Evolutionary conservation across 768 basidiomycete species (phyloP).

Genomic region (Boletellus sp.): DNA sequence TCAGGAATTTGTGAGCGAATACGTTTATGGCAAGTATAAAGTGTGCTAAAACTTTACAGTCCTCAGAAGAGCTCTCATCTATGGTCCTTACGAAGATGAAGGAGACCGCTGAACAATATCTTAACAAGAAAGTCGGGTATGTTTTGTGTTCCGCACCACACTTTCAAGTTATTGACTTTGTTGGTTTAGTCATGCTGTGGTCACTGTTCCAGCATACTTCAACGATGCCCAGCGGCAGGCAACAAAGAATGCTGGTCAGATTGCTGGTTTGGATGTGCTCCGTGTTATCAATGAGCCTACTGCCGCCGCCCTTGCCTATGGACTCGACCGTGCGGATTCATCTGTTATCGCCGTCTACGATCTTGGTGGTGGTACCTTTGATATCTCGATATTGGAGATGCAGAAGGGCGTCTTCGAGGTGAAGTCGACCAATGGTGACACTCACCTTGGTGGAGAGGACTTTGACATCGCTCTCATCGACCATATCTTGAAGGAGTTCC

Average conservation of each 20-base stretch:
- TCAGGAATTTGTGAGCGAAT: slow-evolving; percentile 66
- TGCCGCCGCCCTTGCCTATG: slow-evolving; percentile 96
- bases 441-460: slow-evolving; percentile 96
- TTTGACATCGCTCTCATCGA: slow-evolving; percentile 91
- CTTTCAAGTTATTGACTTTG: slow-evolving; percentile 3
- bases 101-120: slow-evolving; percentile 89
- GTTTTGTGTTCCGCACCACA: slow-evolving; percentile 36
- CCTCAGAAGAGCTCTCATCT: slow-evolving; percentile 80
- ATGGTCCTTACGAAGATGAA: slow-evolving; percentile 92
- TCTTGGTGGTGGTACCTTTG: slow-evolving; percentile 97
- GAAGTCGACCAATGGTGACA: slow-evolving; percentile 99
- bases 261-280: slow-evolving; percentile 95
- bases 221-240: slow-evolving; percentile 99
- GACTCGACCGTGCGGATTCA: slow-evolving; percentile 77
- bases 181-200: slow-evolving; percentile 66
- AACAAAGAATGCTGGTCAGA: slow-evolving; percentile 96
- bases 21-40: not conserved
- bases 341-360: slow-evolving; percentile 98
- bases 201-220: slow-evolving; percentile 98
- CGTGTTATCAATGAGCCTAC: slow-evolving; percentile 99
- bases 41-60: slow-evolving; percentile 42
- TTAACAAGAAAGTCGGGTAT: slow-evolving; percentile 93
- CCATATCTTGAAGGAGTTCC: slow-evolving; percentile 85
- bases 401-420: slow-evolving; percentile 99
- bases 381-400: slow-evolving; percentile 99